Evolutionary conservation across 352 stramenopile species (phyloP).

Genomic region (Globisporangium perplexum): DNA sequence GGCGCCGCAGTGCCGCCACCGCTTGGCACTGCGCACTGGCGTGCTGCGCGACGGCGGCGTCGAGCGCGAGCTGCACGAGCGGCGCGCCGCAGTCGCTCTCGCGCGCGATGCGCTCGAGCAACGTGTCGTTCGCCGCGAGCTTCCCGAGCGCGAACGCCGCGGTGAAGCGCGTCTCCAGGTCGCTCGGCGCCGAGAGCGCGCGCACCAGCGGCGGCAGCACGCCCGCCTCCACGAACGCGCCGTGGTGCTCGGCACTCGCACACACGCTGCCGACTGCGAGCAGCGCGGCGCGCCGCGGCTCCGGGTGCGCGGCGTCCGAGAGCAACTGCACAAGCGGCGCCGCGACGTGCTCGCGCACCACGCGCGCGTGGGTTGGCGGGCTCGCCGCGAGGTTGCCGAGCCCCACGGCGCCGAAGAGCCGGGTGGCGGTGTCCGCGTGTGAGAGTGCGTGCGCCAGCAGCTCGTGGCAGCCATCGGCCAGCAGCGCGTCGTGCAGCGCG

Average conservation of each 20-base stretch:
- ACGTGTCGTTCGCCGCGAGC: slow-evolving; percentile 76
- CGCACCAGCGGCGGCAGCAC: slow-evolving; percentile 69
- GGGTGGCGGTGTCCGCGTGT: slow-evolving; percentile 52
- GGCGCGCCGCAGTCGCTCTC: slow-evolving; percentile 40
- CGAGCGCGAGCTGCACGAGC: slow-evolving; percentile 52
- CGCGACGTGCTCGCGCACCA: slow-evolving; percentile 61
- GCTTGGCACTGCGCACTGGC: slow-evolving; percentile 84
- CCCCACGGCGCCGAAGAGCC: slow-evolving; percentile 85
- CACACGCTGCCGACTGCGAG: slow-evolving; percentile 85
- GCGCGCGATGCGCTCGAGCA: slow-evolving; percentile 58
- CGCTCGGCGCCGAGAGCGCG: slow-evolving; percentile 49
- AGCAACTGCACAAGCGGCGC: slow-evolving; percentile 53
- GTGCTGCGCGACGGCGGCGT: slow-evolving; percentile 35
- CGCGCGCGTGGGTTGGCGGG: slow-evolving; percentile 63
- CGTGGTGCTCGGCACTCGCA: slow-evolving; percentile 54
- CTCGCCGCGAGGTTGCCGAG: slow-evolving; percentile 91
- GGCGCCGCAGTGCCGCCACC: slow-evolving; percentile 84
- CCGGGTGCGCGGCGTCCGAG: slow-evolving; percentile 23
- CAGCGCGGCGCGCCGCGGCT: slow-evolving; percentile 75
- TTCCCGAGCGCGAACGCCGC: slow-evolving; percentile 92
- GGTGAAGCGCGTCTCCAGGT: slow-evolving; percentile 92
- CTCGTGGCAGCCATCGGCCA: slow-evolving; percentile 73
- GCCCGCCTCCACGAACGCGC: slow-evolving; percentile 56
- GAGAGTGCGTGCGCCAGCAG: slow-evolving; percentile 73
- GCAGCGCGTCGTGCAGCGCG: slow-evolving; percentile 76